These are phyloP conservation scores for Cymbopogon citratus DNA, from an alignment of 176 grass and related monocot genomes.

Conservation along the genomic window DNA sequence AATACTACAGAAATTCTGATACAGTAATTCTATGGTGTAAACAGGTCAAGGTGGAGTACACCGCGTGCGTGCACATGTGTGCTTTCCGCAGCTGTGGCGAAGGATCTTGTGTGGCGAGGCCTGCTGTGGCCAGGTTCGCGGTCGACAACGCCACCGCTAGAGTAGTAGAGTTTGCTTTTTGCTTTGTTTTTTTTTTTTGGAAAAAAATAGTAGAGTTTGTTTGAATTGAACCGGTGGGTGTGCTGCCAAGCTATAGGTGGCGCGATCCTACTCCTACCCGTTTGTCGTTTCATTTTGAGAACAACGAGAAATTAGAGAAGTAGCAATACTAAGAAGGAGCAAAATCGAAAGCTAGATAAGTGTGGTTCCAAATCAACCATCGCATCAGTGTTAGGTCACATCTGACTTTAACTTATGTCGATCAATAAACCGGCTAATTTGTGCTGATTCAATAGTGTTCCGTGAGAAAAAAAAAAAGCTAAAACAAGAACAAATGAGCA, in stretches of 20 bases:
- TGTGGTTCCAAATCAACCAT: neutral
- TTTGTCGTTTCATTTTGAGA: neutral
- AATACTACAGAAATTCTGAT: too few species aligned
- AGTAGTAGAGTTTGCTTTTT: neutral
- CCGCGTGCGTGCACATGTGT: slow-evolving; percentile 8
- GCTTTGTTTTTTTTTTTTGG: too few species aligned
- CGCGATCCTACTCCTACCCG: neutral
- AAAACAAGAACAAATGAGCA: too few species aligned
- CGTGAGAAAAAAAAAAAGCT: too few species aligned
- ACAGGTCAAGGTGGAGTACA: neutral
- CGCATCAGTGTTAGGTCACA: neutral
- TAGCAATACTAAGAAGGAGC: neutral
- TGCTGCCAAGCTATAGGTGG: neutral
- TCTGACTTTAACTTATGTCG: too few species aligned
- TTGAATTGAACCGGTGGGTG: neutral
- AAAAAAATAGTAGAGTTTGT: too few species aligned
- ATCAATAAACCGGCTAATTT: too few species aligned
- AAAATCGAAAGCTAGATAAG: neutral
- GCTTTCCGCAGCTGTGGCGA: neutral
- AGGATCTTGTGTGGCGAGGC: neutral
- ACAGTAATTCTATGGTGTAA: too few species aligned
- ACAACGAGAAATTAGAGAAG: neutral
- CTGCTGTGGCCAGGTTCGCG: neutral
- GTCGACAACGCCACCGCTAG: neutral
- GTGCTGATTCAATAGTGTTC: too few species aligned